Evolutionary conservation across 2,329 filamentous ascomycete genomes (phyloP).

Genomic region (Tolypocladium amazonense): DNA sequence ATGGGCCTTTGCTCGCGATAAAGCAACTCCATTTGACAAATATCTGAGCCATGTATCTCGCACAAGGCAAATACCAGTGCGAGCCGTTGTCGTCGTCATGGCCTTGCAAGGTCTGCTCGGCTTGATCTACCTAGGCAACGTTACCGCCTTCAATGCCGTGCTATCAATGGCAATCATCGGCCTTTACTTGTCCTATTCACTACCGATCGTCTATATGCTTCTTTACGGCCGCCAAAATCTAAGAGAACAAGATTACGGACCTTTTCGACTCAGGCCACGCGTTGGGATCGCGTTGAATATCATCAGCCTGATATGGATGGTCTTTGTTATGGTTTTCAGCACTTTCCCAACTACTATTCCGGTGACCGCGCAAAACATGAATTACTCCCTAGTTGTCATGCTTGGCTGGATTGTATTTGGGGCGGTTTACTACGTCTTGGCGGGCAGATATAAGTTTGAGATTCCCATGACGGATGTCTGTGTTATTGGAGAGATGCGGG

Average conservation of each 20-base stretch:
- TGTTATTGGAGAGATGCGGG: background rate
- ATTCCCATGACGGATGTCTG: slow-evolving; percentile 8
- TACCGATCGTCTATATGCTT: slow-evolving; percentile 26
- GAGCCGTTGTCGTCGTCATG: slow-evolving; percentile 13
- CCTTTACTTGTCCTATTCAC: slow-evolving; percentile 31
- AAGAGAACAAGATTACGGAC: slow-evolving; percentile 7
- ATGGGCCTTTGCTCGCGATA: slow-evolving; percentile 29
- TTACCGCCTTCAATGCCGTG: slow-evolving; percentile 29
- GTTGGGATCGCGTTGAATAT: slow-evolving; percentile 26
- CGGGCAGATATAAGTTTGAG: slow-evolving; percentile 14
- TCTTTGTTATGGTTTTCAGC: slow-evolving; percentile 32
- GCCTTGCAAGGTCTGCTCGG: slow-evolving; percentile 18
- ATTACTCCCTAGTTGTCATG: slow-evolving; percentile 33
- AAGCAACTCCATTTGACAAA: slow-evolving; percentile 20
- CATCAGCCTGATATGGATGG: slow-evolving; percentile 30
- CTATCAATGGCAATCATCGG: slow-evolving; percentile 30
- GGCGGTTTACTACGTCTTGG: slow-evolving; percentile 17
- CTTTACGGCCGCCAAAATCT: slow-evolving; percentile 19
- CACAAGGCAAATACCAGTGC: slow-evolving; percentile 21
- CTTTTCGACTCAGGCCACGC: slow-evolving; percentile 18
- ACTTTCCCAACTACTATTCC: slow-evolving; percentile 31
- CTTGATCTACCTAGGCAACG: slow-evolving; percentile 29
- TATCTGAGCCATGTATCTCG: slow-evolving; percentile 23
- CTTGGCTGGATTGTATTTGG: slow-evolving; percentile 26
- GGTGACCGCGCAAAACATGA: slow-evolving; percentile 31